Evolutionary conservation across 2,329 filamentous ascomycete genomes (phyloP).

Genomic region (Claviceps citrina): DNA sequence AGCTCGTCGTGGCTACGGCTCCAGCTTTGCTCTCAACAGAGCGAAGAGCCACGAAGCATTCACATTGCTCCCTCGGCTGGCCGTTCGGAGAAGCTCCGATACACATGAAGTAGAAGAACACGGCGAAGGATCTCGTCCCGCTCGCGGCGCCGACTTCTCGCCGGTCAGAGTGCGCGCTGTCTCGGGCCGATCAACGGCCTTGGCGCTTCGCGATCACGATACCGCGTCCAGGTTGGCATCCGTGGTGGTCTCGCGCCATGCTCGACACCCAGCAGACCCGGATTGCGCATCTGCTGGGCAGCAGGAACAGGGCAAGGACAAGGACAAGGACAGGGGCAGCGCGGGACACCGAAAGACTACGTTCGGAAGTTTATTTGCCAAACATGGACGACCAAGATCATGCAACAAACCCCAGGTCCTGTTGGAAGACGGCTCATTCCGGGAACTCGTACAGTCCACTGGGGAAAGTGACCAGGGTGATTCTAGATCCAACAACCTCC

Average conservation of each 20-base stretch:
- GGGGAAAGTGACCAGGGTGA: neutral
- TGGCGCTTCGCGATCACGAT: constrained; percentile 3
- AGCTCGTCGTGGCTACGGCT: constrained; percentile 5
- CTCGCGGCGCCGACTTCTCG: neutral
- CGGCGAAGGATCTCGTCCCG: neutral
- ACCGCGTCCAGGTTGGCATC: constrained; percentile 1
- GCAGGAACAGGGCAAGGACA: neutral
- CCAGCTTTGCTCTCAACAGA: constrained; percentile 12
- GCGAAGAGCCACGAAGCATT: constrained; percentile 10
- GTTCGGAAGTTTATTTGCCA: constrained; percentile 1
- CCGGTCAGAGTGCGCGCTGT: neutral
- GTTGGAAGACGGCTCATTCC: neutral
- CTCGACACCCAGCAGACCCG: neutral
- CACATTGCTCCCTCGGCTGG: constrained; percentile 10
- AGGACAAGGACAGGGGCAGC: neutral
- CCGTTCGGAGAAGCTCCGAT: neutral
- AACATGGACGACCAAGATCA: constrained; percentile 1
- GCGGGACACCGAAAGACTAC: neutral
- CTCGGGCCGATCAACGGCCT: neutral
- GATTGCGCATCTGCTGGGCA: neutral
- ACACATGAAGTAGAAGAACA: neutral
- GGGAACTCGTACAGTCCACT: neutral
- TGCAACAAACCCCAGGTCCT: neutral
- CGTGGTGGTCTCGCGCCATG: neutral
- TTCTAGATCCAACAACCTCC: neutral